phyloP scores from a whole-genome alignment of 2,329 filamentous ascomycete species.

The Fusarium sulawesiense region DNA sequence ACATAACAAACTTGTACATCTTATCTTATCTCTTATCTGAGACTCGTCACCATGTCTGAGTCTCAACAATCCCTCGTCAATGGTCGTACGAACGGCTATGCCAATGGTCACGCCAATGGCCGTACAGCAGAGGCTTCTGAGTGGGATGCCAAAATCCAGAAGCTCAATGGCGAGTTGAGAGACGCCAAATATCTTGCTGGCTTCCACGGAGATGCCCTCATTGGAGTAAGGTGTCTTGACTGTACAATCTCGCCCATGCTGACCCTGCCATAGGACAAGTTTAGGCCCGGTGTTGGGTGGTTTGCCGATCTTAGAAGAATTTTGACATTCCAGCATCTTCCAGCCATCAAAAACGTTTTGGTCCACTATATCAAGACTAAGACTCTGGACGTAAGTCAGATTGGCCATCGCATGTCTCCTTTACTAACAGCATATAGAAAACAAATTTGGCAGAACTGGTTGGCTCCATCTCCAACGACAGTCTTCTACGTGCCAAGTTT shows the following conservation, averaged over 20 bases:
- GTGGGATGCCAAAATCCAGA: background rate
- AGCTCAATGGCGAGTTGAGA: background rate
- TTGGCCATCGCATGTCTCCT: rapidly evolving
- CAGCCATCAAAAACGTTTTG: slow-evolving; percentile 3
- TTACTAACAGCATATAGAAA: background rate
- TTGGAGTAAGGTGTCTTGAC: background rate
- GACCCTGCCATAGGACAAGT: background rate
- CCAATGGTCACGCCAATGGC: background rate
- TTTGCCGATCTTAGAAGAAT: background rate
- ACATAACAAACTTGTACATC: background rate
- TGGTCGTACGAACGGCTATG: background rate
- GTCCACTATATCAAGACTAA: background rate
- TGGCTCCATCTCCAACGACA: slow-evolving; percentile 1
- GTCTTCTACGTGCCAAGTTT: slow-evolving; percentile 3
- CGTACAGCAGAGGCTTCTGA: background rate
- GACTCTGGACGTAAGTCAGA: background rate
- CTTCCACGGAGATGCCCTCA: slow-evolving; percentile 12
- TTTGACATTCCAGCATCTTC: background rate
- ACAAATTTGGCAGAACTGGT: background rate
- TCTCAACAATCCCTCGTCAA: background rate
- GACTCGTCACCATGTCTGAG: background rate
- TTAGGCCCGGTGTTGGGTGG: background rate
- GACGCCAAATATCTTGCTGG: slow-evolving; percentile 1
- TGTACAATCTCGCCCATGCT: rapidly evolving
- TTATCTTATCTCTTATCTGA: background rate